Percentiles rank a stretch among this genome's conserved stretches.
These are phyloP conservation scores for Diaporthe sp. DNA, from an alignment of 2,329 filamentous ascomycete genomes.

Conservation along the genomic window DNA sequence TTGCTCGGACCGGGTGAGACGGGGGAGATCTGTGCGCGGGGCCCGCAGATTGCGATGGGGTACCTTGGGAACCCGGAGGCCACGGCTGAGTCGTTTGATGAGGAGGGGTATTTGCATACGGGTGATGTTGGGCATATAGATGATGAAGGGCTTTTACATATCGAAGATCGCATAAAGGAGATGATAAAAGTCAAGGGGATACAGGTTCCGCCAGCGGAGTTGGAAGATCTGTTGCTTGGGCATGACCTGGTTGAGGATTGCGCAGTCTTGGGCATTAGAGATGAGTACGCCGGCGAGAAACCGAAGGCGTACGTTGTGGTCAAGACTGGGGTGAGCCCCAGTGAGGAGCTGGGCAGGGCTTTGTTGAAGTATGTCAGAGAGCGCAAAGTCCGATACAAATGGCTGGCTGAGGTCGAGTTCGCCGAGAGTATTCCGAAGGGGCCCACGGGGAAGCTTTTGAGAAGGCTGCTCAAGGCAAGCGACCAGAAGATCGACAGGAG, in stretches of 20 bases:
- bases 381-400: conserved; percentile 66
- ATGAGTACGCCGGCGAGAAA: conserved; percentile 66
- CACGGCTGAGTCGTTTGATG: conserved; percentile 63
- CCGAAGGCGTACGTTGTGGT: conserved; percentile 72
- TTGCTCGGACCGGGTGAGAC: conserved; percentile 58
- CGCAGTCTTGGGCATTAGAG: conserved; percentile 68
- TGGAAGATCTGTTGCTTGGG: conserved; percentile 48
- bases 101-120: conserved; percentile 70
- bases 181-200: conserved; percentile 53
- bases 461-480: conserved; percentile 55
- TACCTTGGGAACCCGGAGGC: conserved; percentile 59
- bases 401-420: conserved; percentile 61
- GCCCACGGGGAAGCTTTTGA: conserved; percentile 69
- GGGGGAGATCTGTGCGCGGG: conserved; percentile 57
- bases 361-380: conserved; percentile 62
- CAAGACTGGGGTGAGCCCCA: conserved; percentile 45
- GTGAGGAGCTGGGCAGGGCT: conserved; percentile 50
- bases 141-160: conserved; percentile 66
- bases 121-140: conserved; percentile 70
- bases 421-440: conserved; percentile 67
- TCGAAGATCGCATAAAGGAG: conserved; percentile 75
- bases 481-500: conserved; percentile 6
- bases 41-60: conserved; percentile 63
- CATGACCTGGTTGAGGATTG: conserved; percentile 64
- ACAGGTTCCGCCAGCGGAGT: conserved; percentile 49